Percentiles rank a stretch among this genome's conserved stretches.
phyloP scores from a whole-genome alignment of 1,139 yeast species.

The Insectozyma bohioensis region DNA sequence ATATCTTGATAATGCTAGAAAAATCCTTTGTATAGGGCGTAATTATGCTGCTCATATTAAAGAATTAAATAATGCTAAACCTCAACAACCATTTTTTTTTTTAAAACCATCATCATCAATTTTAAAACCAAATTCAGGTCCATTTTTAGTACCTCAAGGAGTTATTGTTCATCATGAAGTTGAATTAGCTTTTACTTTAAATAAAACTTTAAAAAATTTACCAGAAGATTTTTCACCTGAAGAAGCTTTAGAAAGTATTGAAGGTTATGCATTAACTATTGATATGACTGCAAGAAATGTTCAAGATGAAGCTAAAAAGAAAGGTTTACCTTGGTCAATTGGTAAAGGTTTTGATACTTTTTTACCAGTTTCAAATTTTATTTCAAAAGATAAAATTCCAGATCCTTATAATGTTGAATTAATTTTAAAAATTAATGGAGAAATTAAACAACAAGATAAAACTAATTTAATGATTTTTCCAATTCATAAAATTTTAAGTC shows the following conservation, averaged over 20 bases:
- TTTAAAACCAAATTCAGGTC: conserved; percentile 63
- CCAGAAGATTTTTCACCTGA: conserved; percentile 57
- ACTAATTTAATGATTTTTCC: conserved; percentile 90
- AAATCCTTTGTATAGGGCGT: conserved; percentile 92
- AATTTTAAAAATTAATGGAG: conserved; percentile 68
- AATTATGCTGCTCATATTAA: conserved; percentile 93
- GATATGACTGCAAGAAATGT: conserved; percentile 96
- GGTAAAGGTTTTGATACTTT: conserved; percentile 97
- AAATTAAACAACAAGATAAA: conserved; percentile 67
- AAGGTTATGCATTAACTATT: conserved; percentile 82
- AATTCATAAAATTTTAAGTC: conserved; percentile 73
- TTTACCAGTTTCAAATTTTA: conserved; percentile 73
- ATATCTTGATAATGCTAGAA: conserved; percentile 67
- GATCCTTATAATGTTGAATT: conserved; percentile 76
- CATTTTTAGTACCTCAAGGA: conserved; percentile 81
- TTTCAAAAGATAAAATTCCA: conserved; percentile 63
- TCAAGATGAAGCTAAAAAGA: conserved; percentile 90
- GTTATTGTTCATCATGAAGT: conserved; percentile 87
- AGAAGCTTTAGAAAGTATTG: conserved; percentile 76
- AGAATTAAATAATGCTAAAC: conserved; percentile 79
- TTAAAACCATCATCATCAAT: conserved; percentile 78
- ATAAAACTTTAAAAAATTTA: conserved; percentile 61
- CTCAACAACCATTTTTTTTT: conserved; percentile 87
- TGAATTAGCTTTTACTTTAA: conserved; percentile 80
- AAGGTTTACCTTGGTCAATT: conserved; percentile 95